These are phyloP conservation scores for Musa itinerans DNA, from an alignment of 176 grass and related monocot species.

Conservation along the genomic window DNA sequence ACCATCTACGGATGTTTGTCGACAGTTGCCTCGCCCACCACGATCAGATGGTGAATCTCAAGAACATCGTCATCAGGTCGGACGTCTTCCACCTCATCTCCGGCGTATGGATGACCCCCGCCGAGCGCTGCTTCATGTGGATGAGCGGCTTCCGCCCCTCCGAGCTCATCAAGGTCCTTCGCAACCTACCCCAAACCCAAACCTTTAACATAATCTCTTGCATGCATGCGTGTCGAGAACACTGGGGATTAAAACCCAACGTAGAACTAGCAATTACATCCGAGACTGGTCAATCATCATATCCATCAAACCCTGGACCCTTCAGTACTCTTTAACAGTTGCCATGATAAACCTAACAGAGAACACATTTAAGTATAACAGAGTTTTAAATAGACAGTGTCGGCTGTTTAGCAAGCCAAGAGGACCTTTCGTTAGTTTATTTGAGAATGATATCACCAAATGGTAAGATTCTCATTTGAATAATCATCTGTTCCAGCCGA, in stretches of 20 bases:
- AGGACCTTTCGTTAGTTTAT: background rate
- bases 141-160: conserved; percentile 59
- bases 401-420: background rate
- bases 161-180: conserved; percentile 48
- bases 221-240: conserved; percentile 2
- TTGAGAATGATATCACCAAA: background rate
- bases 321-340: background rate
- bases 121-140: conserved; percentile 72
- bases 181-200: too few relatives aligned
- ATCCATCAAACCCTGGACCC: too few relatives aligned
- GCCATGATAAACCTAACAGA: background rate
- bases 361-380: background rate
- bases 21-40: conserved; percentile 32
- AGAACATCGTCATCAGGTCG: conserved; percentile 20
- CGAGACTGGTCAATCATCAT: too few relatives aligned
- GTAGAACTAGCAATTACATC: too few relatives aligned
- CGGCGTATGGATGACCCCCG: conserved; percentile 45
- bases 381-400: too few relatives aligned
- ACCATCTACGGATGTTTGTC: conserved; percentile 30
- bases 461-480: background rate
- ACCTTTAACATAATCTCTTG: background rate
- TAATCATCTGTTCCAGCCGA: background rate
- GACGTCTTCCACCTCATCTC: conserved; percentile 59
- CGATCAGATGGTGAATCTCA: conserved; percentile 30
- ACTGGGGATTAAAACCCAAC: too few relatives aligned